Evolutionary conservation across 371 early-diverging fungal species (phyloP), one percentile per base, ranked within the genome.

Genomic region (Aphelidium insulamus): DNA sequence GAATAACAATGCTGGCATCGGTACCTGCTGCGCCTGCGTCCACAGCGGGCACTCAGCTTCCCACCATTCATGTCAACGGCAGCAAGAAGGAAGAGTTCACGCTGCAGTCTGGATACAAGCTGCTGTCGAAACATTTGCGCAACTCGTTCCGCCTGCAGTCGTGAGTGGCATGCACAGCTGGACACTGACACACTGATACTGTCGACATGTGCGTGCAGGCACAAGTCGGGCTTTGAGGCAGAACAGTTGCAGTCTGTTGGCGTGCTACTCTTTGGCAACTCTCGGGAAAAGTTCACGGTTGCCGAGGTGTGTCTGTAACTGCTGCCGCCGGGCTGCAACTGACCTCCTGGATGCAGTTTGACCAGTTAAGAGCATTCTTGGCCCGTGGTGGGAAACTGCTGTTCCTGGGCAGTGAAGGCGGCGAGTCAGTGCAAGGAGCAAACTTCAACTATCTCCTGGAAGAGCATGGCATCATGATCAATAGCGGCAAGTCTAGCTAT

Each of bases 401-500:
- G 24, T 66, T 59, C 33, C 38, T 66, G 10, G 40, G 51, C 2
- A 47, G 50, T 17, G 66, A 66, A 39, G 66, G 64, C 24, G 64
- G 64, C 5, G 66, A 66, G 33, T 39, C 58, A 2, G 32, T 44
- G n/a, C 44, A 26, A 33, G 49, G 50, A 27, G 54, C 64, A 5
- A 66, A 66, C 39, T 66, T 66, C 43, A 66, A 66, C 40, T 66
- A 66, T 38, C 46, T 66, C 2, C 41, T 66, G 9, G 66, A 66
- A 36, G 66, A 66, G 33, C 57, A 50, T 32, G 66, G 66, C 10
- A 60, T 66, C 30, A 48, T 48, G 30, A 57, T 58, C 18, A 63
- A 66, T 36, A 43, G 57, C 21, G 63, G 62, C 55, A 42, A 22
- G 31, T 17, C 14, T n/a, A n/a, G n/a, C n/a, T n/a, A n/a, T 9